A percentile compares a stretch with the other conserved stretches of the same genome.
phyloP scores from a whole-genome alignment of 352 stramenopile genomes.

The Globisporangium middletonii region DNA sequence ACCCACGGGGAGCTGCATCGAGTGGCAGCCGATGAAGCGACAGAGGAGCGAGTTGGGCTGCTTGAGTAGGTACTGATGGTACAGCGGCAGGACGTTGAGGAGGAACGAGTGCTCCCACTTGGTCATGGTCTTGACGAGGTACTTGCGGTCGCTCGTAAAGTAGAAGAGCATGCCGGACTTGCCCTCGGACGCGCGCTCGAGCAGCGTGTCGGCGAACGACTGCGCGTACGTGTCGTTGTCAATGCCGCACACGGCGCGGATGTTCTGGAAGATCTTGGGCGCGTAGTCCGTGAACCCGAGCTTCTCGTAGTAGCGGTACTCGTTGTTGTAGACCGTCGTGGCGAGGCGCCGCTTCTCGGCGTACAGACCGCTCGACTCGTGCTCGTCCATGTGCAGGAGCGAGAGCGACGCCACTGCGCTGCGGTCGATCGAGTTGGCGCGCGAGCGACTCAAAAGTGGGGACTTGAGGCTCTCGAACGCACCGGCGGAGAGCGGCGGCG shows the following conservation, averaged over 20 bases:
- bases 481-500: constrained; percentile 12
- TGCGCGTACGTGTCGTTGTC: constrained; percentile 76
- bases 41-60: constrained; percentile 78
- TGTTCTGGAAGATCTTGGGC: constrained; percentile 79
- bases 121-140: constrained; percentile 88
- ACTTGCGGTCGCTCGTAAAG: constrained; percentile 81
- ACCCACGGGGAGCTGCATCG: constrained; percentile 84
- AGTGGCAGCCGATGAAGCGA: constrained; percentile 79
- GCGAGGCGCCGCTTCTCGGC: constrained; percentile 79
- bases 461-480: constrained; percentile 32
- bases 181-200: constrained; percentile 75
- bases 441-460: constrained; percentile 29
- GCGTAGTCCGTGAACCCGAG: constrained; percentile 85
- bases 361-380: constrained; percentile 49
- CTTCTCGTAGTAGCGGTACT: constrained; percentile 84
- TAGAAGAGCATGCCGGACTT: constrained; percentile 89
- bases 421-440: constrained; percentile 34
- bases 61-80: constrained; percentile 83
- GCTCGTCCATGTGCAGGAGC: constrained; percentile 61
- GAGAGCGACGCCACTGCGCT: constrained; percentile 35
- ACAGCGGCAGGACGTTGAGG: constrained; percentile 71
- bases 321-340: constrained; percentile 77
- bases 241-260: constrained; percentile 71
- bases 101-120: constrained; percentile 85
- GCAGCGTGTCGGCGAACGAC: constrained; percentile 78